A percentile compares a stretch with the other conserved stretches of the same genome.
Evolutionary conservation across 2,329 filamentous ascomycete genomes (phyloP).

Genomic region (Aspergillus caelatus): DNA sequence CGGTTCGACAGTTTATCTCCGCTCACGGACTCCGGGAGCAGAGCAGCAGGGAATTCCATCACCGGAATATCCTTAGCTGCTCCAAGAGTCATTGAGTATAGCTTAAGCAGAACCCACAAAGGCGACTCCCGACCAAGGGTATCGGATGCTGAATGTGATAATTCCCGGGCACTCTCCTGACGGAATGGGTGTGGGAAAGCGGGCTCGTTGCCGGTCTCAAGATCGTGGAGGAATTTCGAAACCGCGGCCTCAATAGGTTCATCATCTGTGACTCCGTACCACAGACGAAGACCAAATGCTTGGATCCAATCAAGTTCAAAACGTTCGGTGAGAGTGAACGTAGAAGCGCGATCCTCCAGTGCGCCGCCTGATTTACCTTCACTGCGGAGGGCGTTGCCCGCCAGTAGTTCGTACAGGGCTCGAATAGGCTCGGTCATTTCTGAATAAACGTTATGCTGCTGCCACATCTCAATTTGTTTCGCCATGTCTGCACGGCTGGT

Average conservation of each 20-base stretch:
- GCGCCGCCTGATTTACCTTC: constrained; percentile 72
- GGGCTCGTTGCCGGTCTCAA: constrained; percentile 69
- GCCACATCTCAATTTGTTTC: constrained; percentile 82
- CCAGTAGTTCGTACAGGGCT: constrained; percentile 84
- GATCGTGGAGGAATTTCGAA: constrained; percentile 70
- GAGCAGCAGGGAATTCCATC: constrained; percentile 64
- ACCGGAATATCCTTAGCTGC: constrained; percentile 37
- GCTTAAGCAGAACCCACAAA: constrained; percentile 82
- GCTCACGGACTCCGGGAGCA: constrained; percentile 76
- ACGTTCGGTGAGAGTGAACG: constrained; percentile 78
- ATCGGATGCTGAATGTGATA: constrained; percentile 64
- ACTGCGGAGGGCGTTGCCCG: constrained; percentile 83
- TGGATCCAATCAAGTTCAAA: constrained; percentile 93
- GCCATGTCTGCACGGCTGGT: constrained; percentile 73
- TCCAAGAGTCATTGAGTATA: constrained; percentile 63
- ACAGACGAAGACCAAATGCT: constrained; percentile 85
- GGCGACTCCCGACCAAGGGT: constrained; percentile 67
- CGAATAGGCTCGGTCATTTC: constrained; percentile 85
- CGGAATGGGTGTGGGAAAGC: constrained; percentile 74
- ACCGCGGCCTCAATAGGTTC: constrained; percentile 76
- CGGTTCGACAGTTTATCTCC: constrained; percentile 74
- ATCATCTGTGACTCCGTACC: constrained; percentile 74
- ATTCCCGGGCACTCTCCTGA: constrained; percentile 59
- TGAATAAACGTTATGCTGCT: constrained; percentile 76
- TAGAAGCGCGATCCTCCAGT: constrained; percentile 76